These are phyloP conservation scores for Celoporthe dispersa DNA, from an alignment of 2,329 filamentous ascomycete species.

Conservation along the genomic window DNA sequence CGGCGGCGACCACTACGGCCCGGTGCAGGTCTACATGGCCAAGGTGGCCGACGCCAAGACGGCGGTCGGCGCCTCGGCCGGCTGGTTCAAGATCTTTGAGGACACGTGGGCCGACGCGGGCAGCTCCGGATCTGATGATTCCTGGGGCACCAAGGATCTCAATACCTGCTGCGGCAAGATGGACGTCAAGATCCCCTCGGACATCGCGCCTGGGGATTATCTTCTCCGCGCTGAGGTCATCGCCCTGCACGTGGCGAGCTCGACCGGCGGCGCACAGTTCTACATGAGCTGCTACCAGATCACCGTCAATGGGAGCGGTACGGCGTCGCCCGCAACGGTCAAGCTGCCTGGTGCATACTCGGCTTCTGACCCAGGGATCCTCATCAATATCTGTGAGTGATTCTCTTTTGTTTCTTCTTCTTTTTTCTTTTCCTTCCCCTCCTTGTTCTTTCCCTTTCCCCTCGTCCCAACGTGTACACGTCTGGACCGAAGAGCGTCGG, in stretches of 20 bases:
- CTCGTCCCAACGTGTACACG: neutral
- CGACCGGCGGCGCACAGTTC: conserved; percentile 41
- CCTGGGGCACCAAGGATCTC: conserved; percentile 51
- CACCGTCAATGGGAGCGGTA: conserved; percentile 37
- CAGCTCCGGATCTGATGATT: conserved; percentile 46
- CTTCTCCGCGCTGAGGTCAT: conserved; percentile 54
- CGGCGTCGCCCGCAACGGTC: conserved; percentile 39
- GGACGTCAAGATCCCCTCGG: conserved; percentile 42
- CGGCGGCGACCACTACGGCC: conserved; percentile 56
- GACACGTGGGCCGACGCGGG: conserved; percentile 45
- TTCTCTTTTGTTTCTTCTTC: neutral
- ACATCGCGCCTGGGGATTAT: conserved; percentile 44
- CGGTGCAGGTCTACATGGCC: conserved; percentile 53
- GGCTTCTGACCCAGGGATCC: conserved; percentile 49
- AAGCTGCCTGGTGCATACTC: conserved; percentile 50
- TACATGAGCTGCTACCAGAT: conserved; percentile 48
- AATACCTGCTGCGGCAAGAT: conserved; percentile 47
- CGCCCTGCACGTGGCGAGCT: conserved; percentile 49
- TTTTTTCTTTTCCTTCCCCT: neutral
- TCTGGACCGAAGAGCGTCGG: neutral
- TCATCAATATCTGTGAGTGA: conserved; percentile 48
- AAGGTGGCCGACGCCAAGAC: conserved; percentile 52
- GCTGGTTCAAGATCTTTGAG: conserved; percentile 59
- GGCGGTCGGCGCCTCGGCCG: conserved; percentile 44
- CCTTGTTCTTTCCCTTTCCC: neutral